phyloP scores from a whole-genome alignment of 2,329 filamentous ascomycete species.

The Sporothrix variecibatus region DNA sequence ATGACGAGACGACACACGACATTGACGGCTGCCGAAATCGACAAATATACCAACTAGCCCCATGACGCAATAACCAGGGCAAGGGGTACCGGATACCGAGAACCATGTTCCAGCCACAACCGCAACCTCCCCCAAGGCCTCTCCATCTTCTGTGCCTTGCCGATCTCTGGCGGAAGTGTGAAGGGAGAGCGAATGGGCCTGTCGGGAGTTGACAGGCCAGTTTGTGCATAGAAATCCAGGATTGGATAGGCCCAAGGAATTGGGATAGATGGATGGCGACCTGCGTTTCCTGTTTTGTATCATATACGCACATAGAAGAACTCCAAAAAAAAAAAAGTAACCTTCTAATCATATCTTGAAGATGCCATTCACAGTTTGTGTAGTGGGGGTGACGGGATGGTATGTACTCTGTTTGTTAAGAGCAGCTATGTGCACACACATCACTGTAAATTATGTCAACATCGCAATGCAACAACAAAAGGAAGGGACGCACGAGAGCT shows the following conservation, averaged over 20 bases:
- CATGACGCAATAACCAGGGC: background rate
- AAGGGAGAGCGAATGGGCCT: background rate
- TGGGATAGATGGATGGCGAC: background rate
- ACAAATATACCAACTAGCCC: background rate
- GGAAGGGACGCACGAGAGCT: background rate
- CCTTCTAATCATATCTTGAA: background rate
- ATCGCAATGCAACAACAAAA: background rate
- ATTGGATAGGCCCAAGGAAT: slow-evolving; percentile 3
- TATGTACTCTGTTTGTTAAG: background rate
- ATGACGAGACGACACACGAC: background rate
- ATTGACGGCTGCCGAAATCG: background rate
- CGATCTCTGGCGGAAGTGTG: background rate
- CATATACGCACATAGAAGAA: slow-evolving; percentile 26
- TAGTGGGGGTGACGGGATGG: background rate
- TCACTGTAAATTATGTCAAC: background rate
- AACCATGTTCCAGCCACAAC: background rate
- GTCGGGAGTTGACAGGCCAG: background rate
- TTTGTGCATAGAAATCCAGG: background rate
- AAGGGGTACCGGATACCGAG: background rate
- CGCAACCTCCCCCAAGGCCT: background rate
- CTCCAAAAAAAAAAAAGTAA: slow-evolving; percentile 1
- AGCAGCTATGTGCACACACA: background rate
- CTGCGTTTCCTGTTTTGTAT: slow-evolving; percentile 23
- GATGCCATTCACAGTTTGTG: background rate
- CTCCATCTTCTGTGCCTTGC: background rate